Evolutionary conservation across 1,284 basidiomycete species (phyloP).

Genomic region (Agroathelia rolfsii): DNA sequence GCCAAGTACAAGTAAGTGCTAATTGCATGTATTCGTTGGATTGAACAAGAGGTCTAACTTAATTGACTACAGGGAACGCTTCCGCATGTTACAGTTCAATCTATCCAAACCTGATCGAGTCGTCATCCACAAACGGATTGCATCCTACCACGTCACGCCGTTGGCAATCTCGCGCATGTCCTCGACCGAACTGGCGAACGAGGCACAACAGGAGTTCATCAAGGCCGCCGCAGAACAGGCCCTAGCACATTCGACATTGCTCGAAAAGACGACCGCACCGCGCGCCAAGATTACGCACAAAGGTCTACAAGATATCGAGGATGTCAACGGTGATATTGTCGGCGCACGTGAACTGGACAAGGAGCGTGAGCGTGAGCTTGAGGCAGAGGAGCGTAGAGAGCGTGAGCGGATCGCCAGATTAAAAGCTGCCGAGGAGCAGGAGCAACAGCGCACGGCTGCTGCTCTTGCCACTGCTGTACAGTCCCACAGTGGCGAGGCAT

Average conservation of each 20-base stretch:
- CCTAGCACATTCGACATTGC: constrained; percentile 72
- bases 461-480: constrained; percentile 34
- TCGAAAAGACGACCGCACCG: constrained; percentile 60
- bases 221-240: constrained; percentile 71
- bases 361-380: constrained; percentile 38
- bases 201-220: constrained; percentile 72
- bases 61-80: constrained; percentile 53
- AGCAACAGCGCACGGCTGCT: constrained; percentile 34
- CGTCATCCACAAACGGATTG: constrained; percentile 66
- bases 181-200: constrained; percentile 76
- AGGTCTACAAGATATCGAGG: constrained; percentile 79
- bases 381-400: constrained; percentile 55
- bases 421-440: constrained; percentile 33
- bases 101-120: constrained; percentile 67
- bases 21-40: constrained; percentile 7
- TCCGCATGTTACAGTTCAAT: constrained; percentile 77
- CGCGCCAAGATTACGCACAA: constrained; percentile 86
- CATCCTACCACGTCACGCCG: constrained; percentile 51
- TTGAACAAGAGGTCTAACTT: constrained; percentile 8
- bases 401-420: constrained; percentile 50
- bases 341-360: constrained; percentile 41
- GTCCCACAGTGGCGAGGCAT: constrained; percentile 25
- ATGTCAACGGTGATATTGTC: constrained; percentile 45
- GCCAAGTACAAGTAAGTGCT: constrained; percentile 68
- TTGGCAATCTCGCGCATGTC: constrained; percentile 73